Percentiles rank a stretch among this genome's conserved stretches.
These are phyloP conservation scores for Corchorus capsularis DNA, from an alignment of 345 rosid genomes.

Conservation along the genomic window DNA sequence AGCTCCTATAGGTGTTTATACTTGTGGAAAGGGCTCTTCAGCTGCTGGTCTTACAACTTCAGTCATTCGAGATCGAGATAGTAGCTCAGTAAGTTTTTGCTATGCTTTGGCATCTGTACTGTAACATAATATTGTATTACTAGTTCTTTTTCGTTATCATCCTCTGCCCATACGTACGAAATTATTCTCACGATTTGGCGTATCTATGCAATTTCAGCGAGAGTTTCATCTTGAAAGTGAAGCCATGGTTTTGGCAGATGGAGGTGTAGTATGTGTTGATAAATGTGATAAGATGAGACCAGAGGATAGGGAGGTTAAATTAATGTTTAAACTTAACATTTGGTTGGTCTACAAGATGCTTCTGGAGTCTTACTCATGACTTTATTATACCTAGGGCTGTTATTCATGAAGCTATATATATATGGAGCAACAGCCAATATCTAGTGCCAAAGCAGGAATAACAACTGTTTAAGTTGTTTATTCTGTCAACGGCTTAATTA, in stretches of 20 bases:
- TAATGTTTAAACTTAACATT: neutral
- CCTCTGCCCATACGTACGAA: neutral
- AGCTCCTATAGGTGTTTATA: conserved; percentile 94
- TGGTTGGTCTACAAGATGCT: neutral
- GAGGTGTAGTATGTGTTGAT: conserved; percentile 96
- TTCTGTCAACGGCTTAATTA: no score
- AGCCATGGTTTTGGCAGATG: conserved; percentile 99
- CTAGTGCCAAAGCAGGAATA: conserved; percentile 98
- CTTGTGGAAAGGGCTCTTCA: conserved; percentile 97
- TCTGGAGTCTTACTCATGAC: conserved; percentile 2
- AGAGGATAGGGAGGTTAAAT: conserved; percentile 73
- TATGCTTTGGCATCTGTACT: conserved; percentile 15
- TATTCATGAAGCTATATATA: conserved; percentile 98
- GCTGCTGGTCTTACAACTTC: conserved; percentile 99
- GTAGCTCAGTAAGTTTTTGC: conserved; percentile 64
- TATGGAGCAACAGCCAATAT: conserved; percentile 99
- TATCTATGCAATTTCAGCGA: conserved; percentile 49
- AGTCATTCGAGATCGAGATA: conserved; percentile 87
- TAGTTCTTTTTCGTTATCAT: neutral
- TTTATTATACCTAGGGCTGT: conserved; percentile 64
- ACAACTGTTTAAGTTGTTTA: no score
- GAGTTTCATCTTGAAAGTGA: conserved; percentile 99
- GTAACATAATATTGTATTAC: neutral
- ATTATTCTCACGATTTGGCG: conserved; percentile 25
- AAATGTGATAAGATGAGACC: conserved; percentile 99